Base-by-base conservation (phyloP, 2,329 filamentous ascomycete genomes). In the Scedosporium dehoogii region DNA sequence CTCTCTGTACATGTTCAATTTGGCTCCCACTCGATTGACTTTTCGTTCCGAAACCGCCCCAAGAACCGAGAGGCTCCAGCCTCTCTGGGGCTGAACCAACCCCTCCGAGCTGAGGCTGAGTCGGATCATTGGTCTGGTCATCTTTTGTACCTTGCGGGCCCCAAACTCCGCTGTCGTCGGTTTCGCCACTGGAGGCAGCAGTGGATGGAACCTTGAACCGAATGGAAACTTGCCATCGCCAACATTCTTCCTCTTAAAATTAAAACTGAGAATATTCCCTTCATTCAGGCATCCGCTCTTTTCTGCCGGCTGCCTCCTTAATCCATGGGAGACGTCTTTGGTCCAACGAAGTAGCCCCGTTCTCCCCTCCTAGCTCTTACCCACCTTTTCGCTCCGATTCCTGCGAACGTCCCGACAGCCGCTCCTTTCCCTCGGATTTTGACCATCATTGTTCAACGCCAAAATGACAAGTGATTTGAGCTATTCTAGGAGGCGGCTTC, bases 401-500 rank as follows among this genome's bases (percentile, higher is more conserved):
- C 6, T 21, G n/a, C 51, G 51, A 55, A 55, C 51, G 12, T 14
- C 12, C 51, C 51, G 51, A 16, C 12, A 23, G 29, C 51, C 23
- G 5, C 21, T 6, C 12, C 21, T 2, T 6, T 55, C 51, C 23
- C 23, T 55, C 12, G 7, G 51, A 48, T 48, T 48, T 38, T 21
- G 44, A 48, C 51, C 51, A 55, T n/a, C 2, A 27, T 23, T 14
- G 1, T 23, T 27, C 23, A 12, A 6, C 51, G 70, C 29, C 69
- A 74, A 44, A 65, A 63, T 73, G 68, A 71, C 73, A 41, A 60
- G 65, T 23, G 65, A 70, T 63, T 67, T 72, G 46, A 75, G 78
- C 38, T 65, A 69, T 21, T 71, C 73, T 59, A 73, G 78, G 61
- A 82, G 81, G 72, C 74, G 79, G 57, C 70, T 69, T 61, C 73